phyloP scores from a whole-genome alignment of 1,284 basidiomycete species.

The Cutaneotrichosporon mucoides region DNA sequence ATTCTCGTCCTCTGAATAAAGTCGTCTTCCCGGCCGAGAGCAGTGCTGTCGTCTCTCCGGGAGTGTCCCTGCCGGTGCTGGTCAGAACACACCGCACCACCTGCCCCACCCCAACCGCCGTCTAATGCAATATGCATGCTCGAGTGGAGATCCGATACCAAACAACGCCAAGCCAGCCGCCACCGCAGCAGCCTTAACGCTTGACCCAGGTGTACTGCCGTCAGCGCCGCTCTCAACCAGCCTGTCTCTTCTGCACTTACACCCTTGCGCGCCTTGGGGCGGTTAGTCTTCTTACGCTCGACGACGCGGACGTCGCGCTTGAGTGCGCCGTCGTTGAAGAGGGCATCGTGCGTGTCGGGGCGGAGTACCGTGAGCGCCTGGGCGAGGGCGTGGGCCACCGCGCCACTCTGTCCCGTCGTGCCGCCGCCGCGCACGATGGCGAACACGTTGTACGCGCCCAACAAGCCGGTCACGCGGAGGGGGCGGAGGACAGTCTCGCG shows the following conservation, averaged over 20 bases:
- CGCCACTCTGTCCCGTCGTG: constrained; percentile 83
- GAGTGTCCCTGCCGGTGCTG: too few relatives aligned
- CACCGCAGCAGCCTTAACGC: constrained; percentile 56
- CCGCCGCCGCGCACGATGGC: constrained; percentile 84
- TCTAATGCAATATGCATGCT: neutral
- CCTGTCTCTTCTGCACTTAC: constrained; percentile 55
- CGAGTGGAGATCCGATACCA: neutral
- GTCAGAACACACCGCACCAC: too few relatives aligned
- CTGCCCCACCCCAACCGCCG: too few relatives aligned
- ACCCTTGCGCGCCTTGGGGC: constrained; percentile 84
- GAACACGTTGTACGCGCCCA: constrained; percentile 92
- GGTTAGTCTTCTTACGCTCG: constrained; percentile 93
- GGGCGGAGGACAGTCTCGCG: constrained; percentile 78
- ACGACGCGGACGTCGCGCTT: constrained; percentile 94
- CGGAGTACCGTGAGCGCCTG: constrained; percentile 72
- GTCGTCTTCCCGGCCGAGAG: too few relatives aligned
- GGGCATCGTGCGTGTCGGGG: constrained; percentile 60
- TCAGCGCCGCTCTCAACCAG: neutral
- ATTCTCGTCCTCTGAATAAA: too few relatives aligned
- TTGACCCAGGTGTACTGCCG: constrained; percentile 88
- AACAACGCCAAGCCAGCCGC: too few relatives aligned
- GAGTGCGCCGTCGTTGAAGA: constrained; percentile 77
- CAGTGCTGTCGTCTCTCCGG: too few relatives aligned
- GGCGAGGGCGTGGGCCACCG: constrained; percentile 76
- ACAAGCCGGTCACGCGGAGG: constrained; percentile 73